Evolutionary conservation across 257 asterid genomes (phyloP).

Genomic region (Solanum chmielewskii): DNA sequence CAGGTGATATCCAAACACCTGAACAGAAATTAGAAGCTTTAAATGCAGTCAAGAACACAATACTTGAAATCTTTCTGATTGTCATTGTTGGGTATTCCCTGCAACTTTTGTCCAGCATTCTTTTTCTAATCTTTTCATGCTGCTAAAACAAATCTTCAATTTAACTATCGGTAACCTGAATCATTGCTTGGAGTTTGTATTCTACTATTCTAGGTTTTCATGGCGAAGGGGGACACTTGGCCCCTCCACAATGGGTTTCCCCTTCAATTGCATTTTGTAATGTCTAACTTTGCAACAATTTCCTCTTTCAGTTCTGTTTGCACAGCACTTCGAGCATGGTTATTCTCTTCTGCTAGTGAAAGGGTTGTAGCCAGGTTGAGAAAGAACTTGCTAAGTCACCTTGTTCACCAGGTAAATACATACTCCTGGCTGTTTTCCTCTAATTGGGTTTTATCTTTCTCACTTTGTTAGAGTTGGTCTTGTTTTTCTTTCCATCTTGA

Average conservation of each 20-base stretch:
- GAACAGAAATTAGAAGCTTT: constrained; percentile 61
- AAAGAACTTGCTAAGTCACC: constrained; percentile 59
- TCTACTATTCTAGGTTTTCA: background rate
- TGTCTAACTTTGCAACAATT: background rate
- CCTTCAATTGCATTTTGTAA: background rate
- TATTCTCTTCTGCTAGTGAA: constrained; percentile 72
- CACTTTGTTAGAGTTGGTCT: background rate
- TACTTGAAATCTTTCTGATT: constrained; percentile 41
- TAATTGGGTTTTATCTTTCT: background rate
- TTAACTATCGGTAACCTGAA: background rate
- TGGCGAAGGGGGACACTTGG: background rate
- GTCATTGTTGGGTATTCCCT: constrained; percentile 56
- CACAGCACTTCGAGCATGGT: constrained; percentile 65
- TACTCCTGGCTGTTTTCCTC: background rate
- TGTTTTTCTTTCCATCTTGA: background rate
- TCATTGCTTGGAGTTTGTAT: background rate
- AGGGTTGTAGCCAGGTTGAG: constrained; percentile 63
- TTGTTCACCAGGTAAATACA: constrained; percentile 52
- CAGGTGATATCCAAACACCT: constrained; percentile 45
- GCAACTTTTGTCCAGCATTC: background rate
- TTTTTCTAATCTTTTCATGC: background rate
- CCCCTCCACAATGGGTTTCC: background rate
- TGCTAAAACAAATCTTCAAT: background rate
- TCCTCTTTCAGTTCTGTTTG: constrained; percentile 51
- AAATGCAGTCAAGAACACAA: constrained; percentile 47